phyloP scores from a whole-genome alignment of 2,329 filamentous ascomycete species.

The Phyllosticta citribraziliensis region DNA sequence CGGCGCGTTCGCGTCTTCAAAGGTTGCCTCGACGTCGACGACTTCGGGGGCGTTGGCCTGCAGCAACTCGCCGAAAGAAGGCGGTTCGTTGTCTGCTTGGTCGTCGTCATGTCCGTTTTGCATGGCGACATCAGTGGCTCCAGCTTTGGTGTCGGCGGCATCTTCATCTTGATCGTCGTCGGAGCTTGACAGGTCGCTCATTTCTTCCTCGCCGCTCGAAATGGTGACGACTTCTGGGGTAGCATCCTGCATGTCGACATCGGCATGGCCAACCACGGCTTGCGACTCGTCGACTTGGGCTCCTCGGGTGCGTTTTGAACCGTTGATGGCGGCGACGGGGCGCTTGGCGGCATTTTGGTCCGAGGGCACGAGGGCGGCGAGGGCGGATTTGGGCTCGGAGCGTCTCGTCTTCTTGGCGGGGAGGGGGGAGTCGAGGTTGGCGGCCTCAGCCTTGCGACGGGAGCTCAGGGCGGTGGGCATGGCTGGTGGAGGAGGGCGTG shows the following conservation, averaged over 20 bases:
- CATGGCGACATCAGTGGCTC: conserved; percentile 3
- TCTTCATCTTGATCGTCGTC: conserved; percentile 9
- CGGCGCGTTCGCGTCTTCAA: conserved; percentile 33
- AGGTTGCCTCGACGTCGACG: conserved; percentile 62
- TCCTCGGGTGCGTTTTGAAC: conserved; percentile 38
- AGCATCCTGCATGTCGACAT: conserved; percentile 26
- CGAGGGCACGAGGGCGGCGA: conserved; percentile 23
- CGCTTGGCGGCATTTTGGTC: conserved; percentile 19
- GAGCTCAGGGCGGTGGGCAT: conserved; percentile 27
- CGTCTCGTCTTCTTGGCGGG: conserved; percentile 28
- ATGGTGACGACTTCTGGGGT: conserved; percentile 36
- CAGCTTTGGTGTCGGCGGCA: conserved; percentile 13
- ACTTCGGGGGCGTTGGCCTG: conserved; percentile 58
- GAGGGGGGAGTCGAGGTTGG: conserved; percentile 13
- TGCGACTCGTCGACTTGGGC: conserved; percentile 49
- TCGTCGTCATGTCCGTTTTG: conserved; percentile 22
- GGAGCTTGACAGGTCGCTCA: conserved; percentile 14
- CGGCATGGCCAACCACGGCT: conserved; percentile 41
- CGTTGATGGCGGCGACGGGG: conserved; percentile 34
- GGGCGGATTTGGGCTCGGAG: conserved; percentile 15
- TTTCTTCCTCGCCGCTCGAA: conserved; percentile 35
- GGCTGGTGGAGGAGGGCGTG: neutral
- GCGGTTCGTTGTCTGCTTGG: conserved; percentile 33
- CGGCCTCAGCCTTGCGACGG: conserved; percentile 7
- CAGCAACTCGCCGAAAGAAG: conserved; percentile 81